These are phyloP conservation scores for Paulownia fortunei DNA, from an alignment of 257 asterid species.

Conservation along the genomic window DNA sequence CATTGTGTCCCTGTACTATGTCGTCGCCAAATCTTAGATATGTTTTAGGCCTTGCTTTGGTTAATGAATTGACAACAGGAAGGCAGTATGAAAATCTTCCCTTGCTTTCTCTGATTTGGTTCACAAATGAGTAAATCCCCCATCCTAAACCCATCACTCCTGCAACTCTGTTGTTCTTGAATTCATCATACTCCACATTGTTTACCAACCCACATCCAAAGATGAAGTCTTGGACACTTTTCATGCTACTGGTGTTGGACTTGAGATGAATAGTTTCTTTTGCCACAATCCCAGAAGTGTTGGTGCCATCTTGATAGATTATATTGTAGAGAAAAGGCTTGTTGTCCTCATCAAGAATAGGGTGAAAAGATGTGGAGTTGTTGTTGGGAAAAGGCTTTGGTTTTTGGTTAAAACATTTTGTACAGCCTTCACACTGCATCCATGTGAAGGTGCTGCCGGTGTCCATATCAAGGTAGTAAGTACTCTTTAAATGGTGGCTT, in stretches of 20 bases:
- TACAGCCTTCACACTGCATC: slow-evolving; percentile 29
- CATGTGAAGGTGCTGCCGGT: slow-evolving; percentile 15
- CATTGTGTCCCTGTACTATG: background rate
- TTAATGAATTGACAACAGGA: background rate
- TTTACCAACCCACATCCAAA: slow-evolving; percentile 28
- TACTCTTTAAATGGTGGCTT: slow-evolving; percentile 17
- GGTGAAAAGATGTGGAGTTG: slow-evolving; percentile 15
- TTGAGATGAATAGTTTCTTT: slow-evolving; percentile 16
- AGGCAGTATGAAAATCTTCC: slow-evolving; percentile 27
- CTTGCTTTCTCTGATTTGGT: slow-evolving; percentile 10
- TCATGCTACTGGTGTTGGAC: background rate
- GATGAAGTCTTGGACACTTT: background rate
- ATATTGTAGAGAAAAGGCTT: background rate
- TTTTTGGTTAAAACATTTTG: slow-evolving; percentile 5
- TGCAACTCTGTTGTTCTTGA: slow-evolving; percentile 6
- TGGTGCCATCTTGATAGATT: background rate
- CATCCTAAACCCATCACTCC: slow-evolving; percentile 28
- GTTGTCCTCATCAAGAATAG: background rate
- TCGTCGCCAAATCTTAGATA: slow-evolving; percentile 26
- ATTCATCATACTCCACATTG: background rate
- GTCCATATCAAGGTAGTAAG: slow-evolving; percentile 23
- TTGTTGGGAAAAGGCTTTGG: slow-evolving; percentile 19
- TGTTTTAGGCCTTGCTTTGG: background rate
- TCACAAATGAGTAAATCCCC: slow-evolving; percentile 7
- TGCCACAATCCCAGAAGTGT: background rate